Conservation (phyloP, 1,139 yeast genomes). For the Candida gigantensis region DNA sequence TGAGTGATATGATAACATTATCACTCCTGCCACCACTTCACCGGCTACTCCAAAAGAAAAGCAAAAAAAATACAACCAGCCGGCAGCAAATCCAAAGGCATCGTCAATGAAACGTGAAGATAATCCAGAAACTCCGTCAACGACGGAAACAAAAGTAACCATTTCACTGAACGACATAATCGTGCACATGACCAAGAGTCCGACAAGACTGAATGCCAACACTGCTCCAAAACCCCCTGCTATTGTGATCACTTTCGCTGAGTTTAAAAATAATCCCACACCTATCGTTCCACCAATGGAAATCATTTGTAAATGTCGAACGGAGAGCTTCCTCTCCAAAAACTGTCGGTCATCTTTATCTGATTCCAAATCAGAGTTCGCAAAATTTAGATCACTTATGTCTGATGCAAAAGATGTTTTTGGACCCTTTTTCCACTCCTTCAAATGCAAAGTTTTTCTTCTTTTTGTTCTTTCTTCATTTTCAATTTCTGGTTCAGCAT, state of each 20-base stretch:
- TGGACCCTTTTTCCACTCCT: constrained; percentile 15
- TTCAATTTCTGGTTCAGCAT: constrained; percentile 22
- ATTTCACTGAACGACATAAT: constrained; percentile 82
- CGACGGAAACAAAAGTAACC: constrained; percentile 80
- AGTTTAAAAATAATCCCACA: constrained; percentile 73
- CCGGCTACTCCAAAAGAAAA: constrained; percentile 76
- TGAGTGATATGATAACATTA: constrained; percentile 69
- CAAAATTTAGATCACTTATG: constrained; percentile 13
- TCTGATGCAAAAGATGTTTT: too few species aligned
- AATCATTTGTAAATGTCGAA: constrained; percentile 77
- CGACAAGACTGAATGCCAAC: constrained; percentile 68
- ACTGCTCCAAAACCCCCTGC: constrained; percentile 85
- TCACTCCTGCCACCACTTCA: constrained; percentile 77
- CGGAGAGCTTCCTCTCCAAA: constrained; percentile 57
- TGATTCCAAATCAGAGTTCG: constrained; percentile 8
- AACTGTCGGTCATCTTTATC: constrained; percentile 8
- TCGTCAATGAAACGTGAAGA: constrained; percentile 82
- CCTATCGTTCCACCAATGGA: constrained; percentile 85
- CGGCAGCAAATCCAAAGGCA: constrained; percentile 82
- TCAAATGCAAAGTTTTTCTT: not conserved
- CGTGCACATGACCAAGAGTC: constrained; percentile 66
- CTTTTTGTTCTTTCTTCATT: constrained; percentile 10
- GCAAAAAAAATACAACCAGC: constrained; percentile 75
- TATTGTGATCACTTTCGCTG: constrained; percentile 76
- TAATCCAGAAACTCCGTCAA: constrained; percentile 76